phyloP scores from a whole-genome alignment of 257 asterid species.

The Solanum bukasovii region DNA sequence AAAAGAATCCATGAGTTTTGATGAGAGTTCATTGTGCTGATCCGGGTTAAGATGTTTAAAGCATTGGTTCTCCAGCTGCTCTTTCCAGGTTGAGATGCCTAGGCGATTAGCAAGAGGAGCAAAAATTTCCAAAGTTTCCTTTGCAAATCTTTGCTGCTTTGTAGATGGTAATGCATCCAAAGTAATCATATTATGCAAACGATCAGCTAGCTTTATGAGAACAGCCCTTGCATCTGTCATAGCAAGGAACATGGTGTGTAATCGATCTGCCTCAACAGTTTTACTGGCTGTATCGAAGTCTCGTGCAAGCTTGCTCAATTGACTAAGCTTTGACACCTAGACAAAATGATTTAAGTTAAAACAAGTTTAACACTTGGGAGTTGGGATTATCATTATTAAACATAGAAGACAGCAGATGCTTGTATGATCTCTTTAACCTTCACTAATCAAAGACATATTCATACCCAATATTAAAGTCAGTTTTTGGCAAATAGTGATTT shows the following conservation, averaged over 20 bases:
- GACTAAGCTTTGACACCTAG: conserved; percentile 93
- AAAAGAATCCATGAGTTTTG: conserved; percentile 47
- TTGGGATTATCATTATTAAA: not conserved
- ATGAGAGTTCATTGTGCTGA: conserved; percentile 59
- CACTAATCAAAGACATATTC: not conserved
- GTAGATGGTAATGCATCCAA: conserved; percentile 61
- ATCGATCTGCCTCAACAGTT: conserved; percentile 84
- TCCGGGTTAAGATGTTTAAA: conserved; percentile 69
- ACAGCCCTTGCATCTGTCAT: conserved; percentile 98
- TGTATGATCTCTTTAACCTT: not conserved
- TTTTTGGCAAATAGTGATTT: not conserved
- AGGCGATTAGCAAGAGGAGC: conserved; percentile 88
- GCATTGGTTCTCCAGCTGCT: conserved; percentile 82
- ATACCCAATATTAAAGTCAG: not conserved
- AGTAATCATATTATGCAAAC: conserved; percentile 96
- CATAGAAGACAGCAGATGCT: not conserved
- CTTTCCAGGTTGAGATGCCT: conserved; percentile 92
- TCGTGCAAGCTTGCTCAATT: conserved; percentile 95
- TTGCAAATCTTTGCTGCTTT: conserved; percentile 89
- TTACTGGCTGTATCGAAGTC: conserved; percentile 84
- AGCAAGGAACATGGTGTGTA: conserved; percentile 97
- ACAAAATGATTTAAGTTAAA: not conserved
- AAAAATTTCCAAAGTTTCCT: conserved; percentile 92
- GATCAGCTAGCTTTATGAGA: conserved; percentile 85
- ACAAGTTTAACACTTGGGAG: not conserved